These are phyloP conservation scores for Venturia nashicola DNA, from an alignment of 2,329 filamentous ascomycete species.

Conservation along the genomic window DNA sequence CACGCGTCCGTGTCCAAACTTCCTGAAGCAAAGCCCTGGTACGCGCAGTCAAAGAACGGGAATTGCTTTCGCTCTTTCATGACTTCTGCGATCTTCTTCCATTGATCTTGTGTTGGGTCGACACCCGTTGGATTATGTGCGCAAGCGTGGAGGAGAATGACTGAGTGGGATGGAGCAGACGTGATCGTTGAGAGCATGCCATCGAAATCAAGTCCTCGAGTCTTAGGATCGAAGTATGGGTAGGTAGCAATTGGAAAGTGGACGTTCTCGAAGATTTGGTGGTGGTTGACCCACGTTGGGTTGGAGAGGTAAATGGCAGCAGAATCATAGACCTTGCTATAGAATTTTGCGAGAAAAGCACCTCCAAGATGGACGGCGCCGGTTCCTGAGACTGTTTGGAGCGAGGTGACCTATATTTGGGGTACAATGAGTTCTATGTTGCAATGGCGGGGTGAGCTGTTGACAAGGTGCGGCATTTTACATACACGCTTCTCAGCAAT, in stretches of 20 bases:
- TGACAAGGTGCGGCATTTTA: neutral
- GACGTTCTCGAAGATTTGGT: conserved; percentile 95
- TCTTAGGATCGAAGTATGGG: conserved; percentile 85
- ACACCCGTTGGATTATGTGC: conserved; percentile 98
- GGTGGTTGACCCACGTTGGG: conserved; percentile 97
- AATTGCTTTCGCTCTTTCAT: conserved; percentile 74
- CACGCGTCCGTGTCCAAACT: conserved; percentile 74
- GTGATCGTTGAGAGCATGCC: conserved; percentile 68
- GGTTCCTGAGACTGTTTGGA: conserved; percentile 96
- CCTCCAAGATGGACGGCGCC: conserved; percentile 88
- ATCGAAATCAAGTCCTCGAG: conserved; percentile 82
- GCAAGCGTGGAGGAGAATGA: conserved; percentile 88
- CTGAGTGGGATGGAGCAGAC: conserved; percentile 62
- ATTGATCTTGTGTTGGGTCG: conserved; percentile 86
- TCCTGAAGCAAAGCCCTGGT: conserved; percentile 95
- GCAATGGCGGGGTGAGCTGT: neutral
- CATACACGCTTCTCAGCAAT: conserved; percentile 67
- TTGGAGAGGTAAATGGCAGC: conserved; percentile 80
- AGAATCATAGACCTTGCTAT: conserved; percentile 42
- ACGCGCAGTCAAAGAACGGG: conserved; percentile 96
- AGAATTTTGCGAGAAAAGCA: conserved; percentile 90
- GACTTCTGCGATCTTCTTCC: conserved; percentile 74
- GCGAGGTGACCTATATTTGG: conserved; percentile 45
- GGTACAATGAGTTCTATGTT: conserved; percentile 5
- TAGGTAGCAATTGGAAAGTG: conserved; percentile 66